Conservation (phyloP, 2,329 filamentous ascomycete species). For the Teratosphaeria gauchensis region DNA sequence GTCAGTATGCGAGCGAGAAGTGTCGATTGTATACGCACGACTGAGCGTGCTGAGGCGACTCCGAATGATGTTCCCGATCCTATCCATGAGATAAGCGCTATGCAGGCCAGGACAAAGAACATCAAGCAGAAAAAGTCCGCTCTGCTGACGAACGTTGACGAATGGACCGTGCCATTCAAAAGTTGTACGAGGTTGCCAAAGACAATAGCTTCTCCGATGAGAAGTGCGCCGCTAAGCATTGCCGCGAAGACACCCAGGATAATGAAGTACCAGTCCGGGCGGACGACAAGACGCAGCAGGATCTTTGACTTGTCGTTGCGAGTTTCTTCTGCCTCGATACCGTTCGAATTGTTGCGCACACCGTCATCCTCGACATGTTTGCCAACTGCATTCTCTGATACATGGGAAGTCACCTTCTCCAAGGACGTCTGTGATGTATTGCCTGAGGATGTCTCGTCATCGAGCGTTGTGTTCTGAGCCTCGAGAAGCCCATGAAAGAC, state of each 20-base stretch:
- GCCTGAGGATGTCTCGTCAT: not conserved
- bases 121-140: slow-evolving; percentile 37
- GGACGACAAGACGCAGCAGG: slow-evolving; percentile 10
- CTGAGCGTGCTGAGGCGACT: slow-evolving; percentile 36
- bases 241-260: slow-evolving; percentile 35
- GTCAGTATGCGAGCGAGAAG: slow-evolving; percentile 44
- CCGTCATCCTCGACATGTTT: not conserved
- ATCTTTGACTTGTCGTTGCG: not conserved
- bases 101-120: slow-evolving; percentile 45
- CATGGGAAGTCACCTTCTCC: not conserved
- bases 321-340: not conserved
- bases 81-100: slow-evolving; percentile 38
- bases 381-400: not conserved
- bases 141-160: slow-evolving; percentile 10
- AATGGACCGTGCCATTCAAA: slow-evolving; percentile 36
- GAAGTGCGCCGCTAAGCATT: slow-evolving; percentile 36
- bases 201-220: slow-evolving; percentile 52
- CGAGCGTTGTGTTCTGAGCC: slow-evolving; percentile 14
- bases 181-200: slow-evolving; percentile 44
- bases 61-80: slow-evolving; percentile 40
- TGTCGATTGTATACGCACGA: slow-evolving; percentile 32
- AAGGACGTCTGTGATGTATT: not conserved
- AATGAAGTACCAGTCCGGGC: slow-evolving; percentile 31
- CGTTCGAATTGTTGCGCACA: not conserved
- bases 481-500: slow-evolving; percentile 21